phyloP scores from a whole-genome alignment of 164 flowering plant genomes.

The Chimonanthus salicifolius region DNA sequence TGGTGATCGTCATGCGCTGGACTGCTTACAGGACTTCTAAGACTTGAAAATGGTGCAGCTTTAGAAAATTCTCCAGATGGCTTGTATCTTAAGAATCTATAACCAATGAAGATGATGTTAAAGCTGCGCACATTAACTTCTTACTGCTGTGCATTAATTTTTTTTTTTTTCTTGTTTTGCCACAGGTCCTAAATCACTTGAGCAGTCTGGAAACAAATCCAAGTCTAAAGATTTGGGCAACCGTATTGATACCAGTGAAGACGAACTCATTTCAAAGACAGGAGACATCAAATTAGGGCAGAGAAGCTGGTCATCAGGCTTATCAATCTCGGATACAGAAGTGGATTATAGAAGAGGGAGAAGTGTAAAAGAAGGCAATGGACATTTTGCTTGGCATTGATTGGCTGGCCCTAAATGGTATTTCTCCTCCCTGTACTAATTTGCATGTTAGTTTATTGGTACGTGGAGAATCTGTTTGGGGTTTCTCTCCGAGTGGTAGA shows the following conservation, averaged over 20 bases:
- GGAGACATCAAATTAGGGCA: conserved; percentile 39
- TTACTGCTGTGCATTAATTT: too few species aligned
- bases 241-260: conserved; percentile 34
- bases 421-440: conserved; percentile 15
- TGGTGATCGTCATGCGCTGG: neutral
- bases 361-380: conserved; percentile 55
- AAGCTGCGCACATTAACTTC: too few species aligned
- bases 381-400: conserved; percentile 35
- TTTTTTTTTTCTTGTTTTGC: neutral
- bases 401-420: conserved; percentile 9
- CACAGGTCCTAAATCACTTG: conserved; percentile 34
- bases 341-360: conserved; percentile 79
- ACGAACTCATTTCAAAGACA: conserved; percentile 51
- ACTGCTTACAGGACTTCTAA: neutral
- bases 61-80: neutral
- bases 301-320: conserved; percentile 48
- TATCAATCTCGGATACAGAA: conserved; percentile 84
- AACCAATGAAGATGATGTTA: too few species aligned
- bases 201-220: conserved; percentile 24
- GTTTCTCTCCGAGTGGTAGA: conserved; percentile 19
- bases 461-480: conserved; percentile 16
- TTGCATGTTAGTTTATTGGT: conserved; percentile 9
- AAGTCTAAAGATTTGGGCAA: conserved; percentile 25
- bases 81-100: neutral
- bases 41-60: neutral